A percentile compares a stretch with the other conserved stretches of the same genome.
These are phyloP conservation scores for Penicillium sp. DNA, from an alignment of 2,329 filamentous ascomycete species.

Conservation along the genomic window DNA sequence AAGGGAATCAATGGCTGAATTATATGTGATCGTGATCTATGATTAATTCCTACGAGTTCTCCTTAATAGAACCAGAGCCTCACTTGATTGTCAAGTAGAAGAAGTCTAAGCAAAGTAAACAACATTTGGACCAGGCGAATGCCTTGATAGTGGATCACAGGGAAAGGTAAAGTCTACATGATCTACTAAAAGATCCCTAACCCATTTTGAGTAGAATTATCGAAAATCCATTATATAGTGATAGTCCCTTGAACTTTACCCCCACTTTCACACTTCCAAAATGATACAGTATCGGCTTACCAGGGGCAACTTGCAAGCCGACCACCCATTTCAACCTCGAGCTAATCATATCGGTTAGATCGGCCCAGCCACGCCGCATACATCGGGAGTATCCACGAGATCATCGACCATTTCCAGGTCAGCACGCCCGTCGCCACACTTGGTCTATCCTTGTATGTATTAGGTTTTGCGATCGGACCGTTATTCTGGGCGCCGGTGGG, in stretches of 20 bases:
- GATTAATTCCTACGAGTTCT: too few species aligned
- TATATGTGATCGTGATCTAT: too few species aligned
- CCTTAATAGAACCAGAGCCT: too few species aligned
- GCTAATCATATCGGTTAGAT: neutral
- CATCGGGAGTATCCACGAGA: conserved; percentile 12
- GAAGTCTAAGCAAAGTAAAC: neutral
- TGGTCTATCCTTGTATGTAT: conserved; percentile 17
- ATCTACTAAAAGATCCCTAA: neutral
- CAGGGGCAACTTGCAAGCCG: neutral
- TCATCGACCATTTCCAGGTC: conserved; percentile 11
- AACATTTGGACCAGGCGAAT: neutral
- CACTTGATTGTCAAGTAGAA: too few species aligned
- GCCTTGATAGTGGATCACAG: neutral
- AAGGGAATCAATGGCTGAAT: too few species aligned
- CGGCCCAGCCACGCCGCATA: conserved; percentile 4
- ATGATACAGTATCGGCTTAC: neutral
- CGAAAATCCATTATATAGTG: neutral
- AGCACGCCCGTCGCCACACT: conserved; percentile 15
- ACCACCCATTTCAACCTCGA: neutral
- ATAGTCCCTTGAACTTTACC: neutral
- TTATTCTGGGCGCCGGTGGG: conserved; percentile 15
- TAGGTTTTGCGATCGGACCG: conserved; percentile 18
- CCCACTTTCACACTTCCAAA: neutral
- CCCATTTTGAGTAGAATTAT: neutral
- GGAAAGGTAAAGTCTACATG: neutral